These are phyloP conservation scores for Hortiboletus flavorubellus DNA, from an alignment of 768 basidiomycete species.

Conservation along the genomic window DNA sequence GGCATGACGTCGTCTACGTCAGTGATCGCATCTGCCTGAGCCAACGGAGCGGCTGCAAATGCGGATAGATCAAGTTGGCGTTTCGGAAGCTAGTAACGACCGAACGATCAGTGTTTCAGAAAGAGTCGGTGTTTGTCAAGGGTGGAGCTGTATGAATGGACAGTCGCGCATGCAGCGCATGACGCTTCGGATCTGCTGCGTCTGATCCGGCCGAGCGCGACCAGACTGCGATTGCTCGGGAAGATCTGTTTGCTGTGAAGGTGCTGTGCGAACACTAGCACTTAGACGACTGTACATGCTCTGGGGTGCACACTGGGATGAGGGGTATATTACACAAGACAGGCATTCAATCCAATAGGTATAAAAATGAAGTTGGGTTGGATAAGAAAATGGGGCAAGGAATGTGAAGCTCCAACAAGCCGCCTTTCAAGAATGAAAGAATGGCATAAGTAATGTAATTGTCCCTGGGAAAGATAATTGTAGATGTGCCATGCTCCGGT, in stretches of 20 bases:
- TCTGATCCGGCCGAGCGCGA: conserved; percentile 43
- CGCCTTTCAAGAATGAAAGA: neutral
- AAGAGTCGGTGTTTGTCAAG: too few relatives aligned
- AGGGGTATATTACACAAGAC: conserved; percentile 34
- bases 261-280: neutral
- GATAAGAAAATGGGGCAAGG: neutral
- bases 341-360: conserved; percentile 25
- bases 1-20: conserved; percentile 18
- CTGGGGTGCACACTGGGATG: neutral
- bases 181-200: conserved; percentile 51
- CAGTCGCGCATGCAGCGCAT: conserved; percentile 25
- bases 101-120: too few relatives aligned
- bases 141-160: too few relatives aligned
- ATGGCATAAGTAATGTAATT: neutral
- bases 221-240: conserved; percentile 36
- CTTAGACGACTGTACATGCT: too few relatives aligned
- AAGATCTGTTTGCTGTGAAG: neutral
- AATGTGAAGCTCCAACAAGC: neutral
- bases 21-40: neutral
- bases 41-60: conserved; percentile 26
- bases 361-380: neutral
- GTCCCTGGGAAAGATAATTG: neutral
- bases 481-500: conserved; percentile 10
- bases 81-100: neutral
- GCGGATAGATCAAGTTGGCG: conserved; percentile 29